Conservation (phyloP, 179 eudicot species). For the Actinidia arguta region DNA sequence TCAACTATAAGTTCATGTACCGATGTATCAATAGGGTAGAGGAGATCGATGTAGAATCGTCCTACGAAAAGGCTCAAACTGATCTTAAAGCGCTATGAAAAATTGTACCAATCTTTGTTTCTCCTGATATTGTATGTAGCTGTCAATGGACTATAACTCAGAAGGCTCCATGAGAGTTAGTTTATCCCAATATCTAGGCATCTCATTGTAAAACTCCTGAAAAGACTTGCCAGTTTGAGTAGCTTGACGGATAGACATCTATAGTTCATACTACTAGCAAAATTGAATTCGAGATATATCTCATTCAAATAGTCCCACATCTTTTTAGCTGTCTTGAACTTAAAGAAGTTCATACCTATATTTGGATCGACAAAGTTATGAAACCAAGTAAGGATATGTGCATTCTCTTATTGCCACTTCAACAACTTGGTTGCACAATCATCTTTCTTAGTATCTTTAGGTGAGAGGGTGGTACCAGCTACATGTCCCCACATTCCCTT, state of each 20-base stretch:
- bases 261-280: too few relatives aligned
- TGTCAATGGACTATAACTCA: background rate
- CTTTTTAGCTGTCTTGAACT: too few relatives aligned
- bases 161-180: background rate
- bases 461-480: background rate
- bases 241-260: too few relatives aligned
- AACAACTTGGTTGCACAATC: background rate
- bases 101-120: background rate
- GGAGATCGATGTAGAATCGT: background rate
- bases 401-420: background rate
- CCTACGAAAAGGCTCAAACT: background rate
- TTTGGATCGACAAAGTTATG: too few relatives aligned
- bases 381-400: too few relatives aligned
- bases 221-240: too few relatives aligned
- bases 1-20: background rate
- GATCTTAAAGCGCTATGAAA: background rate
- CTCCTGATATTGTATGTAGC: background rate
- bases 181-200: background rate
- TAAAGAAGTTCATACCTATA: too few relatives aligned
- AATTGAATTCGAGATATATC: too few relatives aligned
- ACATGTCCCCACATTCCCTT: background rate
- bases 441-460: background rate
- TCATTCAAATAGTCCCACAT: too few relatives aligned
- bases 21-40: background rate
- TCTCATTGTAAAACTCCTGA: background rate